Percentiles rank a stretch among this genome's conserved stretches.
phyloP scores from a whole-genome alignment of 129 eudicot species.

The sunflower (Helianthus annuus) region DNA sequence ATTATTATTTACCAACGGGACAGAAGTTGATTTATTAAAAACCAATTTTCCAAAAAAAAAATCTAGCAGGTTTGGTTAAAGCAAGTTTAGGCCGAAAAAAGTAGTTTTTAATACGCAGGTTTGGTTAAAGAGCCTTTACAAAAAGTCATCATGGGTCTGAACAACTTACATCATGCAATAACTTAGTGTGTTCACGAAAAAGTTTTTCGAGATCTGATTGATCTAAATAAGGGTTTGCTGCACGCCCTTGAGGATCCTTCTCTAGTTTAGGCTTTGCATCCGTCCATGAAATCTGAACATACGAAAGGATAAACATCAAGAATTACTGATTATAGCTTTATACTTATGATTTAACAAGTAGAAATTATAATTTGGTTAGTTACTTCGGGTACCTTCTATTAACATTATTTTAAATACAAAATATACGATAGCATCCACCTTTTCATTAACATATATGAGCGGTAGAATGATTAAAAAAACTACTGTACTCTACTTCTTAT shows the following conservation, averaged over 20 bases:
- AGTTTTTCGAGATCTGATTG: constrained; percentile 91
- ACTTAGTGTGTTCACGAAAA: constrained; percentile 87
- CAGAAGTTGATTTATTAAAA: too few species aligned
- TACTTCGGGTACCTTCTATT: too few species aligned
- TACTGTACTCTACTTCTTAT: too few species aligned
- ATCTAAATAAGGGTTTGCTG: constrained; percentile 75
- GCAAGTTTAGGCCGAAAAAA: neutral
- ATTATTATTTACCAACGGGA: too few species aligned
- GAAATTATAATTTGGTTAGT: too few species aligned
- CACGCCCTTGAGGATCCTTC: constrained; percentile 99
- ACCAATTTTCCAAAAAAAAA: neutral
- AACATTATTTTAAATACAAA: too few species aligned
- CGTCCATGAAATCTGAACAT: constrained; percentile 80
- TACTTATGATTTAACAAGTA: too few species aligned
- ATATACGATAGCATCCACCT: too few species aligned
- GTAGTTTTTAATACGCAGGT: neutral
- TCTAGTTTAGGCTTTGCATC: constrained; percentile 87
- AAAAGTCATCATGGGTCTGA: neutral
- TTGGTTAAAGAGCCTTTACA: too few species aligned
- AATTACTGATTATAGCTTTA: neutral
- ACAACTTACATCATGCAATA: constrained; percentile 71
- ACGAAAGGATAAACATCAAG: constrained; percentile 9
- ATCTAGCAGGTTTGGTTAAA: neutral
- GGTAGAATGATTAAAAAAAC: too few species aligned
- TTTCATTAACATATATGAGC: too few species aligned